Percentiles rank a stretch among this genome's conserved stretches.
phyloP scores from a whole-genome alignment of 164 flowering plant species.

The Malania oleifera region DNA sequence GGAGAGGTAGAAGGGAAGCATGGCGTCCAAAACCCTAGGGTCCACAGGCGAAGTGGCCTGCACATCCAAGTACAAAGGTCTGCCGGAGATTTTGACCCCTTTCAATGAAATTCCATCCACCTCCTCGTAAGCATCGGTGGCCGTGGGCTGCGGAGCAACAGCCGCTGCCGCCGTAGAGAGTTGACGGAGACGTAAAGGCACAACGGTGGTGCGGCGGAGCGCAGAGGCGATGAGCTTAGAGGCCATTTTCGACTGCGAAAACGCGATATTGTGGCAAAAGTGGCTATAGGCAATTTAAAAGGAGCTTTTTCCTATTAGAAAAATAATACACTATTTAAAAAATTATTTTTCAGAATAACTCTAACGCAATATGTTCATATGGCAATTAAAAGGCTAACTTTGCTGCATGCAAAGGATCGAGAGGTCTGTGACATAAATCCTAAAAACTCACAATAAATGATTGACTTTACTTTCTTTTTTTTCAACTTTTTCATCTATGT shows the following conservation, averaged over 20 bases:
- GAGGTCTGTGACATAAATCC: too few relatives aligned
- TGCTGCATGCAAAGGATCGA: too few relatives aligned
- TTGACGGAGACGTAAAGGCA: conserved; percentile 26
- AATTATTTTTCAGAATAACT: too few relatives aligned
- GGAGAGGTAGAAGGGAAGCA: conserved; percentile 74
- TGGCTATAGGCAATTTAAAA: too few relatives aligned
- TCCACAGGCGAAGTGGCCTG: conserved; percentile 95
- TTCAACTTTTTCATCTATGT: too few relatives aligned
- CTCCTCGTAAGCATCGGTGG: conserved; percentile 21
- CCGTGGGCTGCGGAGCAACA: conserved; percentile 11
- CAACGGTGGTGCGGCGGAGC: conserved; percentile 32
- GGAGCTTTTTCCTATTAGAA: too few relatives aligned
- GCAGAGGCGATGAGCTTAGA: conserved; percentile 36
- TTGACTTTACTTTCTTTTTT: too few relatives aligned
- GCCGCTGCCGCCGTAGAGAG: conserved; percentile 48
- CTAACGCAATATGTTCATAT: too few relatives aligned
- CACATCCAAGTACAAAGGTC: conserved; percentile 91
- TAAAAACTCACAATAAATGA: too few relatives aligned
- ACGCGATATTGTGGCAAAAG: not conserved
- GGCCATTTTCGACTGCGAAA: conserved; percentile 25
- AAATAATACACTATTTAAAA: too few relatives aligned
- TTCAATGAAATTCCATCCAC: conserved; percentile 45
- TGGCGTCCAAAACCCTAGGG: conserved; percentile 83
- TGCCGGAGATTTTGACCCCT: conserved; percentile 75
- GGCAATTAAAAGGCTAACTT: too few relatives aligned